Evolutionary conservation across 1,284 basidiomycete species (phyloP).

Genomic region (Singerocomus inundabilis): DNA sequence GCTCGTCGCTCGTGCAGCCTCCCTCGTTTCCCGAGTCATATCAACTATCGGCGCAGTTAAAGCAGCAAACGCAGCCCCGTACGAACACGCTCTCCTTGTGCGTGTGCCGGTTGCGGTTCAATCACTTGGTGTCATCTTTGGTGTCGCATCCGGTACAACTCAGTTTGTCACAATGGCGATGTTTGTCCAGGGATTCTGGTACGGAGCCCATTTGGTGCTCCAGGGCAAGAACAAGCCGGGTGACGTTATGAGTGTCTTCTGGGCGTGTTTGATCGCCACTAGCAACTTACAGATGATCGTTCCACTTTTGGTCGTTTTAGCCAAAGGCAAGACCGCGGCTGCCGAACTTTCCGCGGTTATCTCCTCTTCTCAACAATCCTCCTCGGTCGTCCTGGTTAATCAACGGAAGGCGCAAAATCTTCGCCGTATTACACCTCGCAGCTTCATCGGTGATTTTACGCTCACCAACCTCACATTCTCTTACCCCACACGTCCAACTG

Average conservation of each 20-base stretch:
- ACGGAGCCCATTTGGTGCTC: conserved; percentile 83
- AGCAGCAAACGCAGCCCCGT: conserved; percentile 83
- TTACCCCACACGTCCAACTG: conserved; percentile 68
- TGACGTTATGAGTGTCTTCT: conserved; percentile 93
- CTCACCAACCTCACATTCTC: conserved; percentile 78
- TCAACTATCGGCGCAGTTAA: conserved; percentile 90
- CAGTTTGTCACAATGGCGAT: conserved; percentile 86
- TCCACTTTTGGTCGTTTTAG: conserved; percentile 73
- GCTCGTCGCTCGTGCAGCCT: conserved; percentile 69
- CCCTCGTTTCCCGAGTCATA: conserved; percentile 77
- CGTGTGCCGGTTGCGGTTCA: conserved; percentile 49
- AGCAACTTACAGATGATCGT: conserved; percentile 85
- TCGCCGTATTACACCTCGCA: conserved; percentile 56
- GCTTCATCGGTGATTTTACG: conserved; percentile 75
- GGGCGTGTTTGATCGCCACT: conserved; percentile 90
- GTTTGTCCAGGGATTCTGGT: conserved; percentile 98
- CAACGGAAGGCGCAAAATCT: conserved; percentile 36
- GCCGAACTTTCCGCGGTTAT: conserved; percentile 29
- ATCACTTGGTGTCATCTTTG: conserved; percentile 73
- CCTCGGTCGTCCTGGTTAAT: conserved; percentile 8
- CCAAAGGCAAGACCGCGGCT: conserved; percentile 70
- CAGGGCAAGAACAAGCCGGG: conserved; percentile 68
- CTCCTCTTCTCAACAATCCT: conserved; percentile 22
- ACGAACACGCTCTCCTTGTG: conserved; percentile 56
- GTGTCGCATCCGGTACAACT: conserved; percentile 61